Conservation (phyloP, 495 filamentous ascomycete species). For the Clohesyomyces aquaticus region DNA sequence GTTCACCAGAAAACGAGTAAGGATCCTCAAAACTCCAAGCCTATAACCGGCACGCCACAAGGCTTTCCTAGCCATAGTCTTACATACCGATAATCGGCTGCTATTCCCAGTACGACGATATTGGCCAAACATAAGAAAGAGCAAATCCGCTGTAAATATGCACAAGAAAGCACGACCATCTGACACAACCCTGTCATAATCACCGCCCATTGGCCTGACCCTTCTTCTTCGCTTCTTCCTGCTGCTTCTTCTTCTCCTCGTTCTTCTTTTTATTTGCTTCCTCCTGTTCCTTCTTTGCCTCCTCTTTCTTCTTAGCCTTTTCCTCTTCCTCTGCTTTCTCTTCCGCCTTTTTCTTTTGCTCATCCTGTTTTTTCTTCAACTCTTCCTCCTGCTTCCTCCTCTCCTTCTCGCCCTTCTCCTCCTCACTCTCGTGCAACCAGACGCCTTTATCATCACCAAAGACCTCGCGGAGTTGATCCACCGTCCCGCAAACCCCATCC, state of each 20-base stretch:
- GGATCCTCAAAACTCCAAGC: too few relatives aligned
- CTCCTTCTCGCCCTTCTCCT: slow-evolving; percentile 12
- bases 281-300: slow-evolving; percentile 14
- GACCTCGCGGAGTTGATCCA: slow-evolving; percentile 51
- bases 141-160: too few relatives aligned
- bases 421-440: slow-evolving; percentile 37
- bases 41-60: too few relatives aligned
- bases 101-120: too few relatives aligned
- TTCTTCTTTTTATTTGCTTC: slow-evolving; percentile 8
- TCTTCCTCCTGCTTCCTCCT: slow-evolving; percentile 15
- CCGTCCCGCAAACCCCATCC: slow-evolving; percentile 53
- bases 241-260: slow-evolving; percentile 12
- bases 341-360: slow-evolving; percentile 52
- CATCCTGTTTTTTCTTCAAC: slow-evolving; percentile 45
- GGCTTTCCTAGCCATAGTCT: too few relatives aligned
- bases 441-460: slow-evolving; percentile 49
- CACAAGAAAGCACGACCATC: too few relatives aligned
- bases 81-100: too few relatives aligned
- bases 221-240: slow-evolving; percentile 5
- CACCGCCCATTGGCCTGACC: slow-evolving; percentile 6
- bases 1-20: too few relatives aligned
- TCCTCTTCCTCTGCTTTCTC: slow-evolving; percentile 44
- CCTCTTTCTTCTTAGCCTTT: slow-evolving; percentile 3
- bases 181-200: too few relatives aligned
- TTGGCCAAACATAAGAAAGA: too few relatives aligned